phyloP scores from a whole-genome alignment of 352 stramenopile genomes.

The Phytophthora pluvialis region DNA sequence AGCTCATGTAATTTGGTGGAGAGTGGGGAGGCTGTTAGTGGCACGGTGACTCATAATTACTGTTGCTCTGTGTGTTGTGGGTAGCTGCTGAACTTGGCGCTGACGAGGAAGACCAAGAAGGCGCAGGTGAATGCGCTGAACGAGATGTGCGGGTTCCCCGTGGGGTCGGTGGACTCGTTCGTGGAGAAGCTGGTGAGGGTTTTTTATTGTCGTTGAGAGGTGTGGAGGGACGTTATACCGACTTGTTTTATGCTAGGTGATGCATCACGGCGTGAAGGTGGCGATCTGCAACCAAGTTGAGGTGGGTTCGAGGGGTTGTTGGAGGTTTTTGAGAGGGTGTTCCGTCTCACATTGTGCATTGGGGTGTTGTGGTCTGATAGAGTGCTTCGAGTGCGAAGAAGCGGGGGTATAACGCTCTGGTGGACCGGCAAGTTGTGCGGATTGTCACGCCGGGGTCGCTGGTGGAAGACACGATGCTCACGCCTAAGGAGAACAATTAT shows the following conservation, averaged over 20 bases:
- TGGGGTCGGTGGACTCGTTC: slow-evolving; percentile 76
- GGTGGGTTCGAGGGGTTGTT: slow-evolving; percentile 28
- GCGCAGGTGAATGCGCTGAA: slow-evolving; percentile 53
- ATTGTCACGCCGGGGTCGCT: slow-evolving; percentile 80
- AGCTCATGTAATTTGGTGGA: slow-evolving; percentile 52
- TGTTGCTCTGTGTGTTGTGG: slow-evolving; percentile 5
- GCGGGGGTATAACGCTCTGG: slow-evolving; percentile 61
- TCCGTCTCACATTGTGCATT: background rate
- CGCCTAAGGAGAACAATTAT: slow-evolving; percentile 82
- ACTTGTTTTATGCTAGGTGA: slow-evolving; percentile 48
- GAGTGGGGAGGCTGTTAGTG: background rate
- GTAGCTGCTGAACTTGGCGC: slow-evolving; percentile 72
- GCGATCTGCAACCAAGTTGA: slow-evolving; percentile 86
- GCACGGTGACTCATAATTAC: background rate
- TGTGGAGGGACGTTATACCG: background rate
- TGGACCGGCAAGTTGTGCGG: slow-evolving; percentile 79
- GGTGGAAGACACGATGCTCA: slow-evolving; percentile 81
- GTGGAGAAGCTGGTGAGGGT: slow-evolving; percentile 76
- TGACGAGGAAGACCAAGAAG: slow-evolving; percentile 76
- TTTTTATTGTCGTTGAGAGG: background rate
- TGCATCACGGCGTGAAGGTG: slow-evolving; percentile 86
- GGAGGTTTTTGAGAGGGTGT: background rate
- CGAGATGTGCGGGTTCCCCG: slow-evolving; percentile 81
- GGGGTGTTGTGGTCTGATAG: slow-evolving; percentile 25
- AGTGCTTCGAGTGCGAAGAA: slow-evolving; percentile 57